These are phyloP conservation scores for Phaffomyces thermotolerans DNA, from an alignment of 805 yeast genomes.

Conservation along the genomic window DNA sequence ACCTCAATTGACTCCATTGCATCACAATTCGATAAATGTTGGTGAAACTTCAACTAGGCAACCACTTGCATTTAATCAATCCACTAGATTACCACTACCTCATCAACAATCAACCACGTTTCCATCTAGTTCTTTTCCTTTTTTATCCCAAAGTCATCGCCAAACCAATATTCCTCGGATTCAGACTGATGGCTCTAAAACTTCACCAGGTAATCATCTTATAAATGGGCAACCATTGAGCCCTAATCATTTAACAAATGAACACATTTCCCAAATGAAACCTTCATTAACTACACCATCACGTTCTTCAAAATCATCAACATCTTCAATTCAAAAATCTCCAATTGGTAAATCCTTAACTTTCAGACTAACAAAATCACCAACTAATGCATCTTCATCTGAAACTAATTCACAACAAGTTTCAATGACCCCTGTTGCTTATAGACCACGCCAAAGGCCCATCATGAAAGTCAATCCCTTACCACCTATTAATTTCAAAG, in stretches of 20 bases:
- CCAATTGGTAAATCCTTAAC: constrained; percentile 13
- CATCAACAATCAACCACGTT: background rate
- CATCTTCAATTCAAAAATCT: background rate
- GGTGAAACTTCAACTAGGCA: constrained; percentile 8
- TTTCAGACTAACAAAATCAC: constrained; percentile 14
- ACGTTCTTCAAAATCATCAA: constrained; percentile 8
- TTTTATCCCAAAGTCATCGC: background rate
- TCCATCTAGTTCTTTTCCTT: background rate
- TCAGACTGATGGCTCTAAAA: too few species aligned
- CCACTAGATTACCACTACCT: background rate
- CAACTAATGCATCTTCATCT: background rate
- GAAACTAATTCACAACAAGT: background rate
- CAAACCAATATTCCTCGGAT: too few species aligned
- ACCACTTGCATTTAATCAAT: background rate
- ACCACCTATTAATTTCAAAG: constrained; percentile 10
- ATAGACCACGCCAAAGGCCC: constrained; percentile 16
- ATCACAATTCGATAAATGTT: background rate
- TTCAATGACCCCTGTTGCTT: constrained; percentile 9
- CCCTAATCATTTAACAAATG: background rate
- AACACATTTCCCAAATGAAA: background rate
- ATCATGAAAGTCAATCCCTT: constrained; percentile 16
- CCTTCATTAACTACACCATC: constrained; percentile 14
- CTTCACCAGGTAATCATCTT: background rate
- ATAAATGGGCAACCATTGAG: background rate
- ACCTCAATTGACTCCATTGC: constrained; percentile 3